These are phyloP conservation scores for Calycina herbarum DNA, from an alignment of 2,329 filamentous ascomycete genomes.

Conservation along the genomic window DNA sequence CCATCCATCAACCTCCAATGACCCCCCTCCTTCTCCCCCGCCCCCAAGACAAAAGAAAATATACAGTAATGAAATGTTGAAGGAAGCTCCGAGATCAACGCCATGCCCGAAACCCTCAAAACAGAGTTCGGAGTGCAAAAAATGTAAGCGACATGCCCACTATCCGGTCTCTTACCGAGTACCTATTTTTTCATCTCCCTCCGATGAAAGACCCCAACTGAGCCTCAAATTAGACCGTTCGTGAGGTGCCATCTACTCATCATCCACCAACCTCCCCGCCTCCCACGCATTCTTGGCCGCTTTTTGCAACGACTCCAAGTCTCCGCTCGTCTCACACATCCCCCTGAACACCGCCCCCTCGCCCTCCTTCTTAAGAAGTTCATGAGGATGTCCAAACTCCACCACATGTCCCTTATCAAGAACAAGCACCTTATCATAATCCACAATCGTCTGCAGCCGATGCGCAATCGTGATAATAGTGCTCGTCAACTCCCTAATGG, in stretches of 20 bases:
- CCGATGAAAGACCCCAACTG: too few species aligned
- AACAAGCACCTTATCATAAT: constrained; percentile 96
- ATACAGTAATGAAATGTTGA: too few species aligned
- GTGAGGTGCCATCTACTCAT: constrained; percentile 28
- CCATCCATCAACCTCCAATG: too few species aligned
- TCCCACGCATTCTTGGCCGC: constrained; percentile 52
- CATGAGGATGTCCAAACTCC: constrained; percentile 88
- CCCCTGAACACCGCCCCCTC: constrained; percentile 51
- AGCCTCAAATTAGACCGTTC: neutral
- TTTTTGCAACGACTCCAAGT: constrained; percentile 56
- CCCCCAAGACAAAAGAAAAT: too few species aligned
- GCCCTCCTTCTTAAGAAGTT: constrained; percentile 70
- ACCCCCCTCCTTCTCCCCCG: too few species aligned
- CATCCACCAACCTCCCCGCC: constrained; percentile 42
- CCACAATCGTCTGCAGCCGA: constrained; percentile 91
- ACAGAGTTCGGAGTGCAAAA: neutral
- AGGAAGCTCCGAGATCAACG: too few species aligned
- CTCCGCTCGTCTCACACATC: constrained; percentile 70
- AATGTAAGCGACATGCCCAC: too few species aligned
- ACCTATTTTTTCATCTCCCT: neutral
- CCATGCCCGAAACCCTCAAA: too few species aligned
- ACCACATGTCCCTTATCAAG: constrained; percentile 85
- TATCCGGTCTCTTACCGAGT: too few species aligned
- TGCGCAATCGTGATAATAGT: constrained; percentile 98
- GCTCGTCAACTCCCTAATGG: constrained; percentile 87